Base-by-base conservation (phyloP, 176 grass and related monocot species). In the Musa beccarii region DNA sequence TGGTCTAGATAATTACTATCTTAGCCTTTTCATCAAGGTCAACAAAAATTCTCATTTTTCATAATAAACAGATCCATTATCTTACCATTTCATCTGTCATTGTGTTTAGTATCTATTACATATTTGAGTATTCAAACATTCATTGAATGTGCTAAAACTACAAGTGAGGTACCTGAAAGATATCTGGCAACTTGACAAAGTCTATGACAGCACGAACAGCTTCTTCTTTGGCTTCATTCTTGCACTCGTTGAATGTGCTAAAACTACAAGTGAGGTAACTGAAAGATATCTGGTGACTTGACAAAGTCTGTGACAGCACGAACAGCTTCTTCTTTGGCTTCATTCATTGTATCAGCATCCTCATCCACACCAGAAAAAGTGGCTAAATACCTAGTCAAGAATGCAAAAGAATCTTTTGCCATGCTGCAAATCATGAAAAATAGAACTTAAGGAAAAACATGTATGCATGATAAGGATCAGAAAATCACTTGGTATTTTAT, bases 261-360 rank as follows among this genome's bases (percentile, higher is more conserved):
- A 78, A 13, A 63, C 15, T 26, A 59, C 25, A 52, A 19, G 17
- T 6, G 24, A 73, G 29, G 50, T 87, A 94, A 88, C 88, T 93
- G 88, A 84, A 84, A 91, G 59, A 93, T 71, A 68, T 77, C 79
- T 21, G 90, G 61, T 10, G 88, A 87, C 66, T 82, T 99, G 9
- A 99, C 85, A 64, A 94, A 94, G 73, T 99, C 95, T 49, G 89
- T 24, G 53, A 99, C 80, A 59, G 90, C 84, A 17, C 80, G 78
- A 1, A 79, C 79, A 80, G 90, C 86, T 73, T 99, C 80, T 84
- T 99, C 90, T 80, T 91, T 94, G 6, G 84, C 90, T 29, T 84
- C 90, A 83, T 51, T 79, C 43, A 93, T 94, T 10, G 79, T 34
- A 34, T 69, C 70, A 2, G 86, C 56, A 0, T 93, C 95, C 66